Percentiles rank a stretch among this genome's conserved stretches.
These are phyloP conservation scores for Globisporangium alternatum DNA, from an alignment of 352 stramenopile genomes.

Conservation along the genomic window DNA sequence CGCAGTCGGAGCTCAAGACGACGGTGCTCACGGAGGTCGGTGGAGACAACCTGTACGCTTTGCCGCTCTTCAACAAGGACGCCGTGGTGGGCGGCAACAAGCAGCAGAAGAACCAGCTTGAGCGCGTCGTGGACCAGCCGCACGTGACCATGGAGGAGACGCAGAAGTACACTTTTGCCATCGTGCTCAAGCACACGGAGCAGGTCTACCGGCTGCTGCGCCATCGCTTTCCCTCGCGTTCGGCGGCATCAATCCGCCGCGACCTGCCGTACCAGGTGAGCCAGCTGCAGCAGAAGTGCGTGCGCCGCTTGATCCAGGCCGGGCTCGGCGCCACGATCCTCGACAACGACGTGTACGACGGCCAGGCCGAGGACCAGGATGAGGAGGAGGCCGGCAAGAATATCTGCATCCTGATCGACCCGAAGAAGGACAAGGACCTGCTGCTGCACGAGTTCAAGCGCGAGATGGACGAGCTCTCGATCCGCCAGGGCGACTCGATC, in stretches of 20 bases:
- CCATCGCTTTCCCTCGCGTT: constrained; percentile 68
- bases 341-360: constrained; percentile 67
- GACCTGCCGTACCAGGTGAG: constrained; percentile 71
- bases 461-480: constrained; percentile 81
- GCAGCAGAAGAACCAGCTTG: constrained; percentile 23
- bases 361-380: constrained; percentile 30
- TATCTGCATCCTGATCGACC: constrained; percentile 77
- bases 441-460: constrained; percentile 87
- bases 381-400: constrained; percentile 61
- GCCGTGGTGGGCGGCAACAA: constrained; percentile 5
- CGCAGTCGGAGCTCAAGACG: constrained; percentile 30
- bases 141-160: constrained; percentile 83
- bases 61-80: constrained; percentile 33
- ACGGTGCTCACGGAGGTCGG: constrained; percentile 64
- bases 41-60: constrained; percentile 33
- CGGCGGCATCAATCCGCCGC: constrained; percentile 56
- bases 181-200: constrained; percentile 80
- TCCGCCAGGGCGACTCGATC: constrained; percentile 69
- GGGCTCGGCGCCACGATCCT: constrained; percentile 68
- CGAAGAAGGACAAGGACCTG: constrained; percentile 81
- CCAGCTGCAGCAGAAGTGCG: constrained; percentile 77
- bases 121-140: constrained; percentile 37
- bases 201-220: constrained; percentile 71
- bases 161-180: constrained; percentile 88
- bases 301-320: constrained; percentile 76